Evolutionary conservation across 2,329 filamentous ascomycete species (phyloP), one percentile per base, ranked within the genome.

Genomic region (Epichloe sylvatica): DNA sequence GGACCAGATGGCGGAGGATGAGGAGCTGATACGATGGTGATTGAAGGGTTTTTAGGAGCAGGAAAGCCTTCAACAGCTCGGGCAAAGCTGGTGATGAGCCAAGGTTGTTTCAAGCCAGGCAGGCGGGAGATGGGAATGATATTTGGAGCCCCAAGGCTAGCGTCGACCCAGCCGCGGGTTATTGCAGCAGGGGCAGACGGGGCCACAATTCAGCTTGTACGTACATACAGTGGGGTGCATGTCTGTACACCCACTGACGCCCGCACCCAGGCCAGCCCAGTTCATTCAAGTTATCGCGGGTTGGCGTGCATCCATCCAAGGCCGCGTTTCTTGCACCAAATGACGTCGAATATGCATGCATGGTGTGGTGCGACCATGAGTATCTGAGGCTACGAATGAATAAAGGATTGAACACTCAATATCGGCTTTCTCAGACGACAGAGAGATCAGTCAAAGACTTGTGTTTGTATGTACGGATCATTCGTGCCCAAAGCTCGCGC

Each of bases 1-100:
- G 4, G 46, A 41, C 45, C n/a, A 9, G n/a, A n/a, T 25, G 34
- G 19, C 44, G 21, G 11, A 19, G 13, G 33, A 15, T n/a, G 19
- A 30, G 25, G 25, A 30, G 25, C 25, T 30, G 25, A 30, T n/a
- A 7, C 23, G 45, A 19, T 39, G 33, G 43, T 19, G 44, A 38
- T 19, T 47, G 42, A 46, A 6, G 40, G 2, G n/a, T 19, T 13
- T 15, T 17, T 15, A 11, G 15, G 13, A 41, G 25, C 23, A 46
- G 35, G 12, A 44, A 35, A 48, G 43, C 45, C 23, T 33, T 47
- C 39, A 48, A 25, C 39, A 40, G 45, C 45, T 48, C 36, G 33
- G 2, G 21, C 17, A 38, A 35, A 38, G 45, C 45, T 13, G 23
- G 37, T 43, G 21, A 30, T 23, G 17, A 42, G 36, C 19, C 34